Evolutionary conservation across 139 green algal species (phyloP), one percentile per base, ranked within the genome.

Genomic region (Micractinium sp.): DNA sequence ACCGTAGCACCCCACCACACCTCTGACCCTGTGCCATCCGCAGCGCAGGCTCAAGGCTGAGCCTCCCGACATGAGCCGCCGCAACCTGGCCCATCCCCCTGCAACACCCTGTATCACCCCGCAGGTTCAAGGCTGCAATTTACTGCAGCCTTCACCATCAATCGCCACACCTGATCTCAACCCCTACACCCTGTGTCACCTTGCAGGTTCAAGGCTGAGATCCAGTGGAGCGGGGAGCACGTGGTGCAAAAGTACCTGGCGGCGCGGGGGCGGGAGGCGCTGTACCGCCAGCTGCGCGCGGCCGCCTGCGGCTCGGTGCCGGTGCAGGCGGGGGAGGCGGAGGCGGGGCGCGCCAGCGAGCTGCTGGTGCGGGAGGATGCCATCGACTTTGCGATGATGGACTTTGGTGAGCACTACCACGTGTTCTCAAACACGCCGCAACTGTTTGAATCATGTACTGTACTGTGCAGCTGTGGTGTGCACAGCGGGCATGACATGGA

Each of bases 191-290:
- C n/a, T n/a, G n/a, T n/a, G n/a, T n/a, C n/a, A n/a, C n/a, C 14
- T 0, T 96, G 90, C 91, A 92, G 96, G 31, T 98, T 97, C 92
- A 96, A 98, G 87, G 94, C 95, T 2, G 96, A 98, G 92, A 94
- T 98, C 66, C 91, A 93, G 89, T 91, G 89, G 91, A 90, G 66
- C 84, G 89, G 92, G 1, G 81, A 92, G 36, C 63, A 39, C 27
- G 74, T 93, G 41, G 90, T 93, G 31, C 33, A 87, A 13, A 90
- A 89, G 35, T 91, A 92, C 31, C 81, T 91, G 39, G 29, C 16
- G 31, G 76, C 33, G 71, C 39, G 81, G 67, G 63, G 47, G 38
- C 86, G 76, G 29, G 74, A 82, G n/a, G 29, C 39, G 25, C n/a
- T 94, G 77, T 92, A 93, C 78, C n/a, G 81, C 38, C 78, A 90